Base-by-base conservation (phyloP, 2,329 filamentous ascomycete species). In the Raffaelea ambrosiae region DNA sequence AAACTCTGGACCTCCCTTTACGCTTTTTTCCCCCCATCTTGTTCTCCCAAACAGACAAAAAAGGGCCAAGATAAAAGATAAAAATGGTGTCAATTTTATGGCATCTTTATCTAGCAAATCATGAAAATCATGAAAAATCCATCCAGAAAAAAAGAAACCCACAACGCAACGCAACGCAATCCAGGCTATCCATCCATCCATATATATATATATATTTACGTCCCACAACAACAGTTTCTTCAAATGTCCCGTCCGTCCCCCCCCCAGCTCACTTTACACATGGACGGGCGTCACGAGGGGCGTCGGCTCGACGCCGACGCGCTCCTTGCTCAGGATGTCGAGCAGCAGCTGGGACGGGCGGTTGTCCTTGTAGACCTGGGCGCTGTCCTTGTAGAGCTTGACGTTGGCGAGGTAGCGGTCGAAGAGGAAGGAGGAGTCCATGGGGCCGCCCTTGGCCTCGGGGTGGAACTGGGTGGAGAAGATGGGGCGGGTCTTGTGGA, bases 391-490 rank as follows among this genome's bases (percentile, higher is more conserved):
- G 80, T 91, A 95, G 63, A 86, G 79, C 65, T 82, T 77, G 33
- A 97, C 89, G 60, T 85, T 91, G 65, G 95, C 82, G 41, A 97
- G 73, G 71, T 97, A 98, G 73, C 88, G 88, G 69, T 98, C 93
- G 62, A 98, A 98, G 51, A 98, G 77, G 70, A 95, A 97, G 2
- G 88, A 83, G 54, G 88, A 94, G 73, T 98, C 93, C 70, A 95
- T 86, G 47, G 93, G 93, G 47, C 93, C 93, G 52, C 93, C 93
- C 76, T 95, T 95, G 57, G 93, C 93, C 71, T 98, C 93, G 16
- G 93, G 93, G 65, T 98, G 93, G 82, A 98, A 98, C 69, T 98
- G 93, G 21, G 90, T 95, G 54, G 87, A 91, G 78, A 98, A 97
- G 65, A 98, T 98, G 53, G 93, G 93, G 33, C 91, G 87, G 50